phyloP scores from a whole-genome alignment of 148 eudicot species.

The Arbutus unedo region DNA sequence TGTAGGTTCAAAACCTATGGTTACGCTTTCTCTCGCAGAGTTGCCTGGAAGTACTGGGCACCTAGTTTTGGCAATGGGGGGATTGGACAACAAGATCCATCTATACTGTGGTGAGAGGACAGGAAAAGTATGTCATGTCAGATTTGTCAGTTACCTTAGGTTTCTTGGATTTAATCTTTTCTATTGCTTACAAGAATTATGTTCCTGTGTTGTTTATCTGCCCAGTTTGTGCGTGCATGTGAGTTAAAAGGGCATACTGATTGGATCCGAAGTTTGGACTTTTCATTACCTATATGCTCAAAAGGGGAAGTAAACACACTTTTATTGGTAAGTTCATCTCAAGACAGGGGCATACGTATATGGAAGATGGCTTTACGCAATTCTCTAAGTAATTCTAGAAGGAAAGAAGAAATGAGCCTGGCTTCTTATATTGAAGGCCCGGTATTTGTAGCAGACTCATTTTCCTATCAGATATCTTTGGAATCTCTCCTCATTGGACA shows the following conservation, averaged over 20 bases:
- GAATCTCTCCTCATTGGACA: slow-evolving; percentile 96
- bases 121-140: slow-evolving; percentile 60
- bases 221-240: slow-evolving; percentile 82
- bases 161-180: slow-evolving; percentile 6
- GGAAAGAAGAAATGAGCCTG: slow-evolving; percentile 48
- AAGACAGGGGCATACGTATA: slow-evolving; percentile 79
- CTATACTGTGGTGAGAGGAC: slow-evolving; percentile 73
- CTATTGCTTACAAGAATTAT: neutral
- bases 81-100: slow-evolving; percentile 91
- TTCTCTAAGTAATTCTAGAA: slow-evolving; percentile 29
- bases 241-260: slow-evolving; percentile 94
- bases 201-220: slow-evolving; percentile 1
- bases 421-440: slow-evolving; percentile 95
- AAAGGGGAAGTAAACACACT: slow-evolving; percentile 43
- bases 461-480: slow-evolving; percentile 71
- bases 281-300: slow-evolving; percentile 68
- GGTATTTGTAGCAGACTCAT: slow-evolving; percentile 55
- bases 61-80: slow-evolving; percentile 81
- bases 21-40: slow-evolving; percentile 76
- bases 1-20: slow-evolving; percentile 85
- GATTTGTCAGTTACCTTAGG: neutral
- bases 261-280: slow-evolving; percentile 91
- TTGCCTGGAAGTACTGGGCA: slow-evolving; percentile 58
- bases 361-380: slow-evolving; percentile 67
- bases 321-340: slow-evolving; percentile 85